Evolutionary conservation across 2,329 filamentous ascomycete genomes (phyloP), one percentile per base, ranked within the genome.

Genomic region (Beauveria varroae): DNA sequence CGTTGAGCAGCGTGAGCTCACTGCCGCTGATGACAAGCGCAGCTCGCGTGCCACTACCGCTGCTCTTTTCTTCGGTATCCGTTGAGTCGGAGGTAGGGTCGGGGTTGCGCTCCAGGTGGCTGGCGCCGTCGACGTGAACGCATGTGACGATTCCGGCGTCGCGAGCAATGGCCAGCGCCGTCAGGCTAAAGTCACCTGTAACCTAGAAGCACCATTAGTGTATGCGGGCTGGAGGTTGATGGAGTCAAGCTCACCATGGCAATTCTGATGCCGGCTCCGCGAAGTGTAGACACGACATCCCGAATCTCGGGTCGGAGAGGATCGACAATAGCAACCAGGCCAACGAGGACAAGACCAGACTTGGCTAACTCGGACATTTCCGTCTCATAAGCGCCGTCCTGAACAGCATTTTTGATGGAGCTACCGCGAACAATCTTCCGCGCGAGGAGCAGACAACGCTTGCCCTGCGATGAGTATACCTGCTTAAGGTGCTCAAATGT

Each of bases 241-340:
- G 51, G 16, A 16, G 46, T 26, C 3, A 40, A 26, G 57, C 68
- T 67, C 66, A 84, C 89, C 89, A 93, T 93, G 72, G 89, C 87
- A 34, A 91, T 85, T n/a, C 86, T 79, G 59, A 93, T 88, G 1
- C 87, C 87, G 4, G 90, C 89, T 1, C 82, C 78, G 14, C 88
- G 82, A 18, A 91, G 77, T 0, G 82, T 89, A n/a, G 77, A 74
- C 47, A 91, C 83, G 0, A 88, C 85, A 2, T 81, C 81, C 0
- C 82, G 85, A 4, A 90, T 90, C 69, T 93, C 90, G 0, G 85
- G 81, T 0, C 90, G 86, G 59, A 90, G 85, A 1, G 90, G 90
- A 66, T 93, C 90, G 57, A 91, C 89, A 37, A 95, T 86, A 46
- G 88, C 89, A 28, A 92, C 84, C 4, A 96, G 75, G 16, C 91